A percentile compares a stretch with the other conserved stretches of the same genome.
These are phyloP conservation scores for Saccharomycopsis microspora DNA, from an alignment of 805 yeast species.

Conservation along the genomic window DNA sequence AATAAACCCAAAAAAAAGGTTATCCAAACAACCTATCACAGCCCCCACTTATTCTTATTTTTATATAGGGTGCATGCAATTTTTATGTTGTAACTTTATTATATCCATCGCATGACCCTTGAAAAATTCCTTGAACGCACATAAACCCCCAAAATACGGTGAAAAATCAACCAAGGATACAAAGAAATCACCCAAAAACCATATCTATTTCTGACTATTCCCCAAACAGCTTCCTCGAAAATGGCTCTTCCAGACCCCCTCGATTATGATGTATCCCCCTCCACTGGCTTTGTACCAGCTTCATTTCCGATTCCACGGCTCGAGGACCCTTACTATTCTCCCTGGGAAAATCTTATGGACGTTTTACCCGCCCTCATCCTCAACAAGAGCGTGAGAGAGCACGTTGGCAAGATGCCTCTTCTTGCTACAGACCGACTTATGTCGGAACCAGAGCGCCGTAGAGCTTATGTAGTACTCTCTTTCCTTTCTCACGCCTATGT, in stretches of 20 bases:
- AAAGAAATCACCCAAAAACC: too few relatives aligned
- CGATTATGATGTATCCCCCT: conserved; percentile 60
- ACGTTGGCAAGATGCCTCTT: conserved; percentile 56
- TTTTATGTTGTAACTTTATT: too few relatives aligned
- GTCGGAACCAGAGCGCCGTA: conserved; percentile 40
- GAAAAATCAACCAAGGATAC: too few relatives aligned
- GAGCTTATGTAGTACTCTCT: conserved; percentile 74
- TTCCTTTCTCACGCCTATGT: conserved; percentile 82
- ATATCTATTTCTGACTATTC: too few relatives aligned
- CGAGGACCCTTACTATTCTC: conserved; percentile 48
- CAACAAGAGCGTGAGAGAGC: conserved; percentile 45
- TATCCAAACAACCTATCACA: too few relatives aligned
- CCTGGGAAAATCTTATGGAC: conserved; percentile 66
- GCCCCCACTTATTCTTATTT: too few relatives aligned
- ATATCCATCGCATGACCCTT: too few relatives aligned
- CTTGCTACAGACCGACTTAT: conserved; percentile 37
- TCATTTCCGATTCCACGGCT: conserved; percentile 49
- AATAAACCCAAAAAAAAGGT: too few relatives aligned
- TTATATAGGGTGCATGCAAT: too few relatives aligned
- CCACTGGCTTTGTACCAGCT: conserved; percentile 72
- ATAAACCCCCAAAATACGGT: too few relatives aligned
- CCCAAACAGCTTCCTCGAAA: too few relatives aligned
- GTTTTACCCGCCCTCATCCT: conserved; percentile 66
- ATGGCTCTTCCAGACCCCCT: conserved; percentile 23
- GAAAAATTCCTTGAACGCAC: too few relatives aligned